These are phyloP conservation scores for Pyrenochaeta sp. DNA, from an alignment of 2,329 filamentous ascomycete genomes.

Conservation along the genomic window DNA sequence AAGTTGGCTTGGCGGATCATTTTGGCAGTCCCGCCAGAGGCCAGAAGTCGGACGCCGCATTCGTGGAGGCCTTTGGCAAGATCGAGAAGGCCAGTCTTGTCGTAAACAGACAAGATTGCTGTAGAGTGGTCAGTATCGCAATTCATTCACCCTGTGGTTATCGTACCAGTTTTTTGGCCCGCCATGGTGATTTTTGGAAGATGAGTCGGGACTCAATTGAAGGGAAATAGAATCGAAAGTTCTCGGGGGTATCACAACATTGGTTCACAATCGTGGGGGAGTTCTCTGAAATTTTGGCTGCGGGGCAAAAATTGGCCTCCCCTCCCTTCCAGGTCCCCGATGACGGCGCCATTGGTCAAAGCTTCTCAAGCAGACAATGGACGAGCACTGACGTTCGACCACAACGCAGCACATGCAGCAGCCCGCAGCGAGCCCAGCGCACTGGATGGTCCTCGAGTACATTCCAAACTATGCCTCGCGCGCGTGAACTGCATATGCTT, in stretches of 20 bases:
- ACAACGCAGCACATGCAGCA: too few species aligned
- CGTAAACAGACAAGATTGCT: constrained; percentile 96
- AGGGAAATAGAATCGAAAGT: constrained; percentile 13
- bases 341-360: not conserved
- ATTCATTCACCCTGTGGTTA: not conserved
- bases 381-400: too few species aligned
- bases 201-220: constrained; percentile 21
- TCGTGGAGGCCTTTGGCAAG: constrained; percentile 49
- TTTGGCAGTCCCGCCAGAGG: constrained; percentile 92
- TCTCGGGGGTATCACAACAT: constrained; percentile 28
- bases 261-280: too few species aligned
- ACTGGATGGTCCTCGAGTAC: too few species aligned
- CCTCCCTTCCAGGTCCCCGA: constrained; percentile 11
- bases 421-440: too few species aligned
- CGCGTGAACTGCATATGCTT: too few species aligned
- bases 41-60: constrained; percentile 68
- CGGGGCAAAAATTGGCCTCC: constrained; percentile 5
- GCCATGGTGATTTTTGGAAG: constrained; percentile 34
- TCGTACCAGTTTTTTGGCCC: constrained; percentile 47
- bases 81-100: constrained; percentile 78
- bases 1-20: constrained; percentile 97
- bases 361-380: too few species aligned
- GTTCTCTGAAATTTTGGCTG: constrained; percentile 23
- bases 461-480: too few species aligned
- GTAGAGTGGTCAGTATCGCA: constrained; percentile 10